Base-by-base conservation (phyloP, 1,284 basidiomycete genomes). In the Omphalotus olearius region DNA sequence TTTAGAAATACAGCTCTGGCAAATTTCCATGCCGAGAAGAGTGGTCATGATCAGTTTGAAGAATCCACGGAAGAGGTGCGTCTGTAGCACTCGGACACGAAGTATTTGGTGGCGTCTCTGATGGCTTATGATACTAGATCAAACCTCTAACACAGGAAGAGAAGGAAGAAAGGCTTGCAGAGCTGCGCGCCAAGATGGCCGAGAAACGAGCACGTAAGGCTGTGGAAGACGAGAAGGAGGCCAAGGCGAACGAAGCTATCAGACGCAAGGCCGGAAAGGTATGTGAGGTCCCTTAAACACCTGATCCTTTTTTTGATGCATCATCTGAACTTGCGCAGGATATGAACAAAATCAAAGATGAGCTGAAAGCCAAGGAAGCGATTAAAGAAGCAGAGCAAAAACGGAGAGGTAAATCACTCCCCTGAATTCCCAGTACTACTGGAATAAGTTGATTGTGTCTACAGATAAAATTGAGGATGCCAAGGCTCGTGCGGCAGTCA, bases 141-240 rank as follows among this genome's bases (percentile, higher is more conserved):
- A 92, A 89, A 65, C 95, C 96, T 0, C 70, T 98, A 48, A 98
- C 95, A 0, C 93, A 98, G 66, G 93, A 98, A 62, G 93, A 99
- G 68, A 97, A 89, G 77, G 82, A 84, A 57, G 75, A 84, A 57
- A 91, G 85, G 63, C 78, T 98, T 0, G 82, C 73, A 1, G 93
- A 98, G 55, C 69, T 96, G 47, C 75, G 82, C n/a, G 72, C 78
- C 50, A 91, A 86, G 69, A 83, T 94, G 74, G 77, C 80, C 0
- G 81, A 76, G 49, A 95, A 95, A 65, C 80, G 86, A 9, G 76
- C 84, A 0, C 69, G 63, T 42, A 91, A 92, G 69, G 77, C 82
- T 3, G 76, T 79, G 48, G 75, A 85, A 59, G 88, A 93, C 4
- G 78, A 76, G 0, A 80, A 85, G 60, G 91, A 90, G 55, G 71